These are phyloP conservation scores for Euphrasia arctica DNA, from an alignment of 305 asterid genomes.

Conservation along the genomic window DNA sequence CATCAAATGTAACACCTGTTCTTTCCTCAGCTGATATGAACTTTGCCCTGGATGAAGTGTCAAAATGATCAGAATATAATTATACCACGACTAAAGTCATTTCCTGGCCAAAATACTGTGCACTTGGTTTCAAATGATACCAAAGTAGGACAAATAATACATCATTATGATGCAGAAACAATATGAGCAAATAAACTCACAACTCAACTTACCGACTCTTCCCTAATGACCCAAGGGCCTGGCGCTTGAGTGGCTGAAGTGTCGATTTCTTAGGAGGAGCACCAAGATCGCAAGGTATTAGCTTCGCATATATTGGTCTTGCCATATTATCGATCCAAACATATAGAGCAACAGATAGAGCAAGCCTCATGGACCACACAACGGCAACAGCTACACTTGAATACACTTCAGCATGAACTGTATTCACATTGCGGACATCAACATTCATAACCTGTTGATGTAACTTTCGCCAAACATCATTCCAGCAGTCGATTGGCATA, in stretches of 20 bases:
- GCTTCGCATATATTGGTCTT: conserved; percentile 86
- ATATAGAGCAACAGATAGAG: conserved; percentile 73
- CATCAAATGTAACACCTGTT: conserved; percentile 95
- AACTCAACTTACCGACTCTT: conserved; percentile 75
- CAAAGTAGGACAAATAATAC: background rate
- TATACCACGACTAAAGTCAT: conserved; percentile 1
- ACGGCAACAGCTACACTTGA: conserved; percentile 83
- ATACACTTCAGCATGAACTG: conserved; percentile 73
- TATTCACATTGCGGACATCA: conserved; percentile 72
- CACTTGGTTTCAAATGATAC: conserved; percentile 7
- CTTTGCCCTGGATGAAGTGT: conserved; percentile 63
- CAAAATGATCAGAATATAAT: conserved; percentile 27
- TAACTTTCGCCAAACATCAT: conserved; percentile 94
- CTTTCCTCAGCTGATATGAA: conserved; percentile 97
- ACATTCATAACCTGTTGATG: conserved; percentile 95
- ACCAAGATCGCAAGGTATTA: conserved; percentile 94
- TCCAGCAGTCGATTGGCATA: conserved; percentile 98
- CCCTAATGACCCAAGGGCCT: conserved; percentile 88
- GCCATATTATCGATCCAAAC: conserved; percentile 80
- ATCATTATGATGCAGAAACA: conserved; percentile 11
- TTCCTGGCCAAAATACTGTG: conserved; percentile 6
- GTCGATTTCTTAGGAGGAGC: conserved; percentile 55
- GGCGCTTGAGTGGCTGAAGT: conserved; percentile 54
- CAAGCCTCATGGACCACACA: conserved; percentile 98
- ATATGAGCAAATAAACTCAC: conserved; percentile 14